A percentile compares a stretch with the other conserved stretches of the same genome.
These are phyloP conservation scores for Globisporangium spinosum DNA, from an alignment of 352 stramenopile species.

Conservation along the genomic window DNA sequence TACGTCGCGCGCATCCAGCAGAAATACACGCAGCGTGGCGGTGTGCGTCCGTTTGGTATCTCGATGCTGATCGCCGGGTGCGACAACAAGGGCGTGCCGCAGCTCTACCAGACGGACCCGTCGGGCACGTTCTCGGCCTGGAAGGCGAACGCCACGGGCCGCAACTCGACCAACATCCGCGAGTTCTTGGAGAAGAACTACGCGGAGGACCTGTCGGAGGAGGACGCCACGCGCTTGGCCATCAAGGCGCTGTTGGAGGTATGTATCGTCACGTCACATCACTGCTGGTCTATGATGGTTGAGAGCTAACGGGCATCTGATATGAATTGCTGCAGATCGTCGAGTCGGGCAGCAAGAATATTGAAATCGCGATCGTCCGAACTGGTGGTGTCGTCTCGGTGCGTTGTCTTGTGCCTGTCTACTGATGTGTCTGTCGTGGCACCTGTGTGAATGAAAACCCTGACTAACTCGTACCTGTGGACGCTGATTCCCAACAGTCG, in stretches of 20 bases:
- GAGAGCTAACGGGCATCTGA: background rate
- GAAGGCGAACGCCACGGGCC: constrained; percentile 98
- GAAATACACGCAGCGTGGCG: constrained; percentile 97
- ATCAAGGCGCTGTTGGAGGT: constrained; percentile 96
- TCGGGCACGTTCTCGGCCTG: constrained; percentile 97
- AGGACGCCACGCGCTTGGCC: constrained; percentile 90
- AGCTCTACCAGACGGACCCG: constrained; percentile 98
- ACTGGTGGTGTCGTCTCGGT: constrained; percentile 68
- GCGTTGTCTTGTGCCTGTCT: constrained; percentile 16
- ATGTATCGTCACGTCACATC: background rate
- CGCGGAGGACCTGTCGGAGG: constrained; percentile 88
- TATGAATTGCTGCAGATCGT: constrained; percentile 60
- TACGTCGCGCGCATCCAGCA: constrained; percentile 98
- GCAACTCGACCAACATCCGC: constrained; percentile 96
- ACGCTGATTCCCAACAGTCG: constrained; percentile 28
- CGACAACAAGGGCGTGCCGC: constrained; percentile 86
- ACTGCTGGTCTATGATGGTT: background rate
- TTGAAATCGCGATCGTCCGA: constrained; percentile 96
- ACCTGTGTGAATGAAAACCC: no score
- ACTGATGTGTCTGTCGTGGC: background rate
- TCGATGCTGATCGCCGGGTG: constrained; percentile 97
- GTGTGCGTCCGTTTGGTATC: constrained; percentile 98
- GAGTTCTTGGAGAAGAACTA: constrained; percentile 99
- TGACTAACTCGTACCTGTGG: background rate
- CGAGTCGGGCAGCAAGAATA: constrained; percentile 98